Conservation (phyloP, 139 green algal genomes). For the Chlamydomonas urium region DNA sequence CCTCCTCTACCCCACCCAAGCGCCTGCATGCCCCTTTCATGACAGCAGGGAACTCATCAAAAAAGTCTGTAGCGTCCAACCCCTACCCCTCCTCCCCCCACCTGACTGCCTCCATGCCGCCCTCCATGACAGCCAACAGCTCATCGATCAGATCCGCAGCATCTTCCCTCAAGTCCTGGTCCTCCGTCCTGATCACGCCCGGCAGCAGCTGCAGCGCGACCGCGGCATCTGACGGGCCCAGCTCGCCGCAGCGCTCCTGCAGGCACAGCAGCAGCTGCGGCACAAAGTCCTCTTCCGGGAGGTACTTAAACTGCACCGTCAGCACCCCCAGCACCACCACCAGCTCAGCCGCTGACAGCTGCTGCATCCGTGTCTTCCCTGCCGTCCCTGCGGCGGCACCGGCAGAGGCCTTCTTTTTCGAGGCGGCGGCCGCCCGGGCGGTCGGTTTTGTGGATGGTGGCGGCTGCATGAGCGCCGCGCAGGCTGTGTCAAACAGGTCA, state of each 20-base stretch:
- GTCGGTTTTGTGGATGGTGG: too few relatives aligned
- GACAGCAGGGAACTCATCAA: too few relatives aligned
- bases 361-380: background rate
- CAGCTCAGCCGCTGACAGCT: background rate
- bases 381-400: background rate
- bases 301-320: conserved; percentile 1
- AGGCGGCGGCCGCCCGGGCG: background rate
- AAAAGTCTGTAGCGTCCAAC: too few relatives aligned
- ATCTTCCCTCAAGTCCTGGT: background rate
- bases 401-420: background rate
- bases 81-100: too few relatives aligned
- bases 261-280: background rate
- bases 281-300: background rate
- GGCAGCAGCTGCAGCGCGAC: background rate
- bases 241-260: background rate
- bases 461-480: background rate
- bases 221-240: background rate
- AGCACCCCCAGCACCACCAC: background rate
- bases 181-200: background rate
- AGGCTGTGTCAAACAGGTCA: background rate
- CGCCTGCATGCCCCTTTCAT: too few relatives aligned
- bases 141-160: background rate
- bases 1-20: too few relatives aligned
- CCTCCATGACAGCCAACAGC: background rate
- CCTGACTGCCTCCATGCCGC: too few relatives aligned